A percentile compares a stretch with the other conserved stretches of the same genome.
phyloP scores from a whole-genome alignment of 2,329 filamentous ascomycete genomes.

The Aspergillus latus region DNA sequence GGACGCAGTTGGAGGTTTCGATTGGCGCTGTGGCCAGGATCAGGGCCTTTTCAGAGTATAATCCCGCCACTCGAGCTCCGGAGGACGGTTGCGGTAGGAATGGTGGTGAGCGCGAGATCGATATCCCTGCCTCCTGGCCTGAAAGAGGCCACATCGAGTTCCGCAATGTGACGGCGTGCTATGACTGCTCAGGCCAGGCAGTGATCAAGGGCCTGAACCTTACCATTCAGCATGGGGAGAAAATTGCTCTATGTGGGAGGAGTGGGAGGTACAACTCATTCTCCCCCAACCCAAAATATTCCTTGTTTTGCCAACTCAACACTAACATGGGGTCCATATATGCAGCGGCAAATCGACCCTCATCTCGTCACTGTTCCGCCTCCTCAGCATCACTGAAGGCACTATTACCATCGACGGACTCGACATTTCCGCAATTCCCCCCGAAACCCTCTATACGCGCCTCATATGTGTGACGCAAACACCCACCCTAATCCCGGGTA shows the following conservation, averaged over 20 bases:
- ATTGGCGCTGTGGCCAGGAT: conserved; percentile 12
- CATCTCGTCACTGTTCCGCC: conserved; percentile 1
- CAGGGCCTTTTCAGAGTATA: neutral
- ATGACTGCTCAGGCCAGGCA: neutral
- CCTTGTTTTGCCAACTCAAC: neutral
- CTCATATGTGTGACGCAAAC: neutral
- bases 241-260: conserved; percentile 17
- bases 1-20: conserved; percentile 15
- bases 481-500: neutral
- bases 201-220: neutral
- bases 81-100: neutral
- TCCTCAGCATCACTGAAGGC: neutral
- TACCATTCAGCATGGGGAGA: conserved; percentile 8
- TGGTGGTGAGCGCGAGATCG: neutral
- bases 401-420: conserved; percentile 5
- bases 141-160: neutral
- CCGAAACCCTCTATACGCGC: neutral
- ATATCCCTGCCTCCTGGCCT: neutral
- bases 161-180: conserved; percentile 4
- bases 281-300: neutral
- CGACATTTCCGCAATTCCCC: conserved; percentile 2
- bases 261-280: conserved; percentile 14
- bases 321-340: neutral
- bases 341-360: conserved; percentile 8
- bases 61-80: neutral